Conservation (phyloP, 306 rosid species). For the Malus asiatica region DNA sequence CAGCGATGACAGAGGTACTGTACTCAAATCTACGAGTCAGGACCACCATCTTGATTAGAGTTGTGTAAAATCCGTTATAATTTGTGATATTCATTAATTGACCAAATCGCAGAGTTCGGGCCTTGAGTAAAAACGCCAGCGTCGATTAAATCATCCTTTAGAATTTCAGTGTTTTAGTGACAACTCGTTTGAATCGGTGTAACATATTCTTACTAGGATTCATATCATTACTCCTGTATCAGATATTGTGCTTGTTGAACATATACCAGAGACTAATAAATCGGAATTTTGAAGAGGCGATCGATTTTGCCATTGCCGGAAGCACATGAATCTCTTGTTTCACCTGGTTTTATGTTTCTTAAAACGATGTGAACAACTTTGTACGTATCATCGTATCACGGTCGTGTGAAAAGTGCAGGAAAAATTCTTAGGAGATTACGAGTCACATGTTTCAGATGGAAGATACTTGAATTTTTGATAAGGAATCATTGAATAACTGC, state of each 20-base stretch:
- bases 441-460: no score
- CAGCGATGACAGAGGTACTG: neutral
- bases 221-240: neutral
- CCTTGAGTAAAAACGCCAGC: constrained; percentile 5
- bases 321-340: neutral
- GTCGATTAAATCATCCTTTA: constrained; percentile 3
- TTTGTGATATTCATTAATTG: constrained; percentile 16
- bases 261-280: neutral
- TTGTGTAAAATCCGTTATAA: constrained; percentile 15
- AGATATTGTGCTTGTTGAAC: neutral
- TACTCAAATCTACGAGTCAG: constrained; percentile 10
- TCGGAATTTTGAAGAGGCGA: neutral
- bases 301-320: neutral
- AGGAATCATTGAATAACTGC: no score
- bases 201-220: neutral
- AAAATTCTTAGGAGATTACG: no score
- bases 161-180: constrained; percentile 13
- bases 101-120: constrained; percentile 12
- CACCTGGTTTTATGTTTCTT: no score
- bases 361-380: no score
- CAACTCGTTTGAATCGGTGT: constrained; percentile 1
- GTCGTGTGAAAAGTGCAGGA: no score
- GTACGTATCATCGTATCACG: no score
- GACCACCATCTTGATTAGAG: constrained; percentile 16
- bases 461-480: no score